Evolutionary conservation across 495 filamentous ascomycete genomes (phyloP), one percentile per base, ranked within the genome.

Genomic region (Hypoxylon lienhwacheense): DNA sequence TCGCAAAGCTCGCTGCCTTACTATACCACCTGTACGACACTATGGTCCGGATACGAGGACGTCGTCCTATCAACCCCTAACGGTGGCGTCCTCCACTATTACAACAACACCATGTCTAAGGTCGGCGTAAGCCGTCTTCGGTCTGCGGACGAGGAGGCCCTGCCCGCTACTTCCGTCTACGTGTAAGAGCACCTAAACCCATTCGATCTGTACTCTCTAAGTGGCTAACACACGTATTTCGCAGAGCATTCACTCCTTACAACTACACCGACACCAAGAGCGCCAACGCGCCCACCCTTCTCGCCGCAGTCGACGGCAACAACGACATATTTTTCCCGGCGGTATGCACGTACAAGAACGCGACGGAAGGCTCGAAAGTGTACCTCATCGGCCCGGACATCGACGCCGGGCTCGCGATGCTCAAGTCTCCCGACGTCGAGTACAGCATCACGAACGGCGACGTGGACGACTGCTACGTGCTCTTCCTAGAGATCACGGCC

Each of bases 91-190:
- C 44, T 61, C 8, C 51, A 56, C 35, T 56, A 56, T 37, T 61
- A 61, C 45, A 48, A 47, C 44, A 56, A 61, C 43, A 61, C 57
- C 57, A 61, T 61, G 57, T 29, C 51, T 14, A 44, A 34, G 25
- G 33, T 46, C 4, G 52, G 57, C 14, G 57, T 61, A n/a, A 48
- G 40, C 14, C 57, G 57, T 33, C 45, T 61, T 1, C 57, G 57
- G 21, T 16, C 47, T 3, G 28, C 50, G 2, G 50, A 54, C 21
- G 39, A 54, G 10, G 19, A 33, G 12, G 8, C 15, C 3, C 17
- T 54, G 0, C 50, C 50, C 5, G 50, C 26, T 10, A 35, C 39
- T 7, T 15, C 50, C 8, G 50, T 35, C 12, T 54, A 35, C 10
- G 40, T 54, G 40, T 41, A 41, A 41, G 37, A 2, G 20, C 11